Conservation (phyloP, 2,329 filamentous ascomycete genomes). For the Fusarium sp. region DNA sequence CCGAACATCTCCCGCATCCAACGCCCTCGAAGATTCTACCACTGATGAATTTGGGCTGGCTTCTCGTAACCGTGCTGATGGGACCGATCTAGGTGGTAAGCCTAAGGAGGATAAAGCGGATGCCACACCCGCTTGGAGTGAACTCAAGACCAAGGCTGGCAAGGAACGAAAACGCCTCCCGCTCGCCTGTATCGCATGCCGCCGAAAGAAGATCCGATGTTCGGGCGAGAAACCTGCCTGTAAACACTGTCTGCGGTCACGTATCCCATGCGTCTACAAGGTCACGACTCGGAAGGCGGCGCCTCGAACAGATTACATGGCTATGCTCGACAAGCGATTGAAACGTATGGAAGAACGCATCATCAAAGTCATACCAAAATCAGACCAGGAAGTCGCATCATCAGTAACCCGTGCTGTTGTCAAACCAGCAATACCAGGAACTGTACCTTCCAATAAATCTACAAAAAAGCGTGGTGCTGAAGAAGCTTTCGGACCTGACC, state of each 20-base stretch:
- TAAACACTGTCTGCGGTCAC: conserved; percentile 92
- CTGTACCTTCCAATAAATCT: conserved; percentile 60
- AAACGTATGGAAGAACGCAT: conserved; percentile 99
- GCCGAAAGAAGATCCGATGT: conserved; percentile 97
- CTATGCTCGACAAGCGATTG: conserved; percentile 94
- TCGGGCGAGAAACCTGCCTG: conserved; percentile 98
- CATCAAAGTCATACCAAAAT: conserved; percentile 93
- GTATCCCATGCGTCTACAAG: conserved; percentile 97
- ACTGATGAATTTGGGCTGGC: conserved; percentile 71
- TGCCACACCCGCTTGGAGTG: conserved; percentile 78
- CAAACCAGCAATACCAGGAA: conserved; percentile 78
- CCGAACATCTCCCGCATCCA: conserved; percentile 59
- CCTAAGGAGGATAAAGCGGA: conserved; percentile 71
- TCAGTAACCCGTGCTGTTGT: conserved; percentile 84
- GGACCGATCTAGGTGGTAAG: conserved; percentile 66
- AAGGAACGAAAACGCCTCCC: conserved; percentile 95
- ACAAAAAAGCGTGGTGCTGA: conserved; percentile 86
- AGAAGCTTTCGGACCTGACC: conserved; percentile 85
- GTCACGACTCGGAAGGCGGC: conserved; percentile 94
- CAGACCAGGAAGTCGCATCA: conserved; percentile 77
- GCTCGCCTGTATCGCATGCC: conserved; percentile 93
- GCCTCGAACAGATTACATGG: conserved; percentile 97
- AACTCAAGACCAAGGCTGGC: conserved; percentile 90
- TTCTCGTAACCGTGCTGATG: conserved; percentile 61
- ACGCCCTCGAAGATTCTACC: conserved; percentile 66